phyloP scores from a whole-genome alignment of 176 grass and related monocot genomes.

The Cenchrus fungigraminus region DNA sequence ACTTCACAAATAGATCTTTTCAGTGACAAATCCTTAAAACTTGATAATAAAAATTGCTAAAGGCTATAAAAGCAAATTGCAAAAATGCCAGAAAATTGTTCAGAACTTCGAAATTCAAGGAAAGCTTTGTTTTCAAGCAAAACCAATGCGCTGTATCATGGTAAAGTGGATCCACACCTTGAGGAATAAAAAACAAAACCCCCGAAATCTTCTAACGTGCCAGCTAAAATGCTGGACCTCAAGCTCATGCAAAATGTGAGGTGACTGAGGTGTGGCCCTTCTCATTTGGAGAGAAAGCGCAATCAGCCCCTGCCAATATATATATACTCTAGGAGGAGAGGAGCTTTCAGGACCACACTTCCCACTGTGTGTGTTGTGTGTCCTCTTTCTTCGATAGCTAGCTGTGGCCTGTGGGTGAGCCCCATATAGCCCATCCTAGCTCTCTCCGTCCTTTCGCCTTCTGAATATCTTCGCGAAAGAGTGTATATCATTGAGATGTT shows the following conservation, averaged over 20 bases:
- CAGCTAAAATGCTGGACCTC: slow-evolving; percentile 46
- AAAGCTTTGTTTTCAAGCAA: neutral
- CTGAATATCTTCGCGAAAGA: slow-evolving; percentile 28
- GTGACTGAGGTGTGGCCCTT: slow-evolving; percentile 36
- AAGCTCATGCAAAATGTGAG: slow-evolving; percentile 35
- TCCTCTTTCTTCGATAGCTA: slow-evolving; percentile 11
- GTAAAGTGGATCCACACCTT: slow-evolving; percentile 36
- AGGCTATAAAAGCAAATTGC: neutral
- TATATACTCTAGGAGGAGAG: slow-evolving; percentile 30
- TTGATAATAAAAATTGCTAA: neutral
- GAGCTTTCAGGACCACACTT: slow-evolving; percentile 64
- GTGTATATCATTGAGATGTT: slow-evolving; percentile 28
- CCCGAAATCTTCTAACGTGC: slow-evolving; percentile 29
- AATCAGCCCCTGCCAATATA: slow-evolving; percentile 29
- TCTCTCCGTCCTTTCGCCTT: slow-evolving; percentile 29
- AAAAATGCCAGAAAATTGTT: neutral
- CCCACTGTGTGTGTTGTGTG: slow-evolving; percentile 14
- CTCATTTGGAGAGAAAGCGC: slow-evolving; percentile 30
- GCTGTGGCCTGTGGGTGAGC: slow-evolving; percentile 29
- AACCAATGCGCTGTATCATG: slow-evolving; percentile 36
- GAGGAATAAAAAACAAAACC: slow-evolving; percentile 24
- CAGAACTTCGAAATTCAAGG: slow-evolving; percentile 7
- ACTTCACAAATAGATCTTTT: neutral
- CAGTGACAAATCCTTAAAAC: too few species aligned
- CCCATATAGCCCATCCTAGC: slow-evolving; percentile 24